Conservation (phyloP, 2,329 filamentous ascomycete species). For the Ceratocystis smalleyi region DNA sequence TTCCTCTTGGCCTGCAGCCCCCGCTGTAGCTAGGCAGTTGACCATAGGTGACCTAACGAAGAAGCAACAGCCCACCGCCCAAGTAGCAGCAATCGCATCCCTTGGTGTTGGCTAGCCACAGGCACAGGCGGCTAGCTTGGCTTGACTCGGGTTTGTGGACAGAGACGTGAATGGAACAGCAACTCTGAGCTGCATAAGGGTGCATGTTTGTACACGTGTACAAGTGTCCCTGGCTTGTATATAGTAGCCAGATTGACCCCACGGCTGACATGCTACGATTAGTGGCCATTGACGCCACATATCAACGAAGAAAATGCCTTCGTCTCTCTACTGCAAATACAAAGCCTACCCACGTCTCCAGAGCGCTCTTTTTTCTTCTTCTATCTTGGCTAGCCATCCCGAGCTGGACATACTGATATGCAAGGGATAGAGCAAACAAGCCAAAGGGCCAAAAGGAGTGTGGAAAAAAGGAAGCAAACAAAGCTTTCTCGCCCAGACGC, state of each 20-base stretch:
- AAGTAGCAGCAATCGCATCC: not conserved
- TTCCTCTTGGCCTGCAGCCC: not conserved
- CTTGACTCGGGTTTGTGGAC: no score
- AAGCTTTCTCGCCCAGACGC: not conserved
- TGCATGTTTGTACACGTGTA: not conserved
- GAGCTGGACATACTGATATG: not conserved
- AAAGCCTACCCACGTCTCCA: not conserved
- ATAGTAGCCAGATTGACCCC: no score
- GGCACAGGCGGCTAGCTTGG: no score
- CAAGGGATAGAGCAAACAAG: not conserved
- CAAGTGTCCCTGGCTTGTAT: not conserved
- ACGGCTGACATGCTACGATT: not conserved
- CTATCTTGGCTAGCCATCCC: not conserved
- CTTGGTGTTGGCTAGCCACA: no score
- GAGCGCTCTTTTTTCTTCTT: not conserved
- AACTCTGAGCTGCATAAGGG: no score
- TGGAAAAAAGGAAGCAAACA: not conserved
- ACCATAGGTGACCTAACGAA: not conserved
- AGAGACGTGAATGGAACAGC: no score
- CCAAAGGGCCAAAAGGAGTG: not conserved
- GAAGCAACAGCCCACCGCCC: not conserved
- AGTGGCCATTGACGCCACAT: not conserved
- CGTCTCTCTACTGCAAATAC: not conserved
- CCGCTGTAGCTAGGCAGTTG: not conserved
- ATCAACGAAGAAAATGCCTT: not conserved